Conservation (phyloP, 495 filamentous ascomycete species). For the Tuber microsphaerosporum region DNA sequence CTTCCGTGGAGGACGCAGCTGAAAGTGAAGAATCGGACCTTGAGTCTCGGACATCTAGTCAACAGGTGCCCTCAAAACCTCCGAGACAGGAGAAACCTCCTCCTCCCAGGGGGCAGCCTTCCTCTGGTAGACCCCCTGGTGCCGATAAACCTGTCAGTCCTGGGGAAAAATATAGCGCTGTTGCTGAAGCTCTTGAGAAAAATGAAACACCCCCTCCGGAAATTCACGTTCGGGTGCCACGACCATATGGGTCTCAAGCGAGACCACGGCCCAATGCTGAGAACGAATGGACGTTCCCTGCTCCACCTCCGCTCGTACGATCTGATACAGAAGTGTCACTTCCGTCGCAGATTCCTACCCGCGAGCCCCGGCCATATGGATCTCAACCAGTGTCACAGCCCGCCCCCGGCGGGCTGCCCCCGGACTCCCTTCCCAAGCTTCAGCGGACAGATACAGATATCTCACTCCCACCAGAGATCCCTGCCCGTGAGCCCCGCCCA, state of each 20-base stretch:
- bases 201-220: neutral
- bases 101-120: neutral
- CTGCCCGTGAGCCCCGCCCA: neutral
- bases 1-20: neutral
- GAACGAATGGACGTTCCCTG: neutral
- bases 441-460: neutral
- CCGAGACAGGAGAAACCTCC: neutral
- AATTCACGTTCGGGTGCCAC: neutral
- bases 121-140: neutral
- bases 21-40: constrained; percentile 2
- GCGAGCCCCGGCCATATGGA: neutral
- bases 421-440: neutral
- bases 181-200: neutral
- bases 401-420: neutral
- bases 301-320: neutral
- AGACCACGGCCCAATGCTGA: neutral
- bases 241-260: neutral
- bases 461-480: neutral
- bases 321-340: constrained; percentile 1
- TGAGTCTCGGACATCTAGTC: neutral
- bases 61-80: neutral
- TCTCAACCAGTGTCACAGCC: neutral
- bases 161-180: neutral
- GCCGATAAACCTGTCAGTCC: neutral
- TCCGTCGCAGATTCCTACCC: neutral